Evolutionary conservation across 164 flowering plant species (phyloP).

Genomic region (Vitis riparia): DNA sequence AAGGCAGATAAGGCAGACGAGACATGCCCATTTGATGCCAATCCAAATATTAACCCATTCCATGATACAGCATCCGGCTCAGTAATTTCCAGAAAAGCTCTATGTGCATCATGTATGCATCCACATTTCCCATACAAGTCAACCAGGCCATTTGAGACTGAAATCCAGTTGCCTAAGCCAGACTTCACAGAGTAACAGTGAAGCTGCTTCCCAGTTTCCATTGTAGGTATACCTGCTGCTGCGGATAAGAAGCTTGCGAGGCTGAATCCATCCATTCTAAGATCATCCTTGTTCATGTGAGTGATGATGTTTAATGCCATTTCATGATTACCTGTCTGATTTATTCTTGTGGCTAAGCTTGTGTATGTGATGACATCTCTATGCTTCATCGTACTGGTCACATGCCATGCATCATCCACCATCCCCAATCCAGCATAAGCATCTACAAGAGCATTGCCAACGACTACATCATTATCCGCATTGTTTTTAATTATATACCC

Average conservation of each 20-base stretch:
- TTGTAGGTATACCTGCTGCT: slow-evolving; percentile 40
- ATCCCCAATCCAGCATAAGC: slow-evolving; percentile 43
- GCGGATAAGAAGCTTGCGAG: slow-evolving; percentile 56
- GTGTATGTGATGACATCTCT: slow-evolving; percentile 62
- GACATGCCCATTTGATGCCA: slow-evolving; percentile 47
- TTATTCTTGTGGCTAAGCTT: slow-evolving; percentile 46
- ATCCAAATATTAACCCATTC: slow-evolving; percentile 59
- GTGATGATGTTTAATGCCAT: slow-evolving; percentile 36
- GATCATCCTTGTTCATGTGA: slow-evolving; percentile 30
- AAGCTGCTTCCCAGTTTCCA: slow-evolving; percentile 53
- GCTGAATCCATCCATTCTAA: slow-evolving; percentile 49
- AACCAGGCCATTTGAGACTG: slow-evolving; percentile 50
- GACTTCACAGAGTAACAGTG: slow-evolving; percentile 51
- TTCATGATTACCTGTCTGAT: slow-evolving; percentile 46
- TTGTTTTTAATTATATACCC: slow-evolving; percentile 39
- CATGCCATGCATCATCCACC: slow-evolving; percentile 42
- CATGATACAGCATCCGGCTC: slow-evolving; percentile 56
- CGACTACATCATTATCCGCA: slow-evolving; percentile 22
- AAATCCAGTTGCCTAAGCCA: slow-evolving; percentile 33
- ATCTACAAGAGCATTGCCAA: slow-evolving; percentile 54
- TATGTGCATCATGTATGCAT: slow-evolving; percentile 32
- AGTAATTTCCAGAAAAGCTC: slow-evolving; percentile 36
- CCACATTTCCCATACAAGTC: slow-evolving; percentile 67
- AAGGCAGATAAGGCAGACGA: slow-evolving; percentile 48
- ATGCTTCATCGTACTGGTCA: slow-evolving; percentile 28